Base-by-base conservation (phyloP, 495 filamentous ascomycete species). In the Penicillium salamii region DNA sequence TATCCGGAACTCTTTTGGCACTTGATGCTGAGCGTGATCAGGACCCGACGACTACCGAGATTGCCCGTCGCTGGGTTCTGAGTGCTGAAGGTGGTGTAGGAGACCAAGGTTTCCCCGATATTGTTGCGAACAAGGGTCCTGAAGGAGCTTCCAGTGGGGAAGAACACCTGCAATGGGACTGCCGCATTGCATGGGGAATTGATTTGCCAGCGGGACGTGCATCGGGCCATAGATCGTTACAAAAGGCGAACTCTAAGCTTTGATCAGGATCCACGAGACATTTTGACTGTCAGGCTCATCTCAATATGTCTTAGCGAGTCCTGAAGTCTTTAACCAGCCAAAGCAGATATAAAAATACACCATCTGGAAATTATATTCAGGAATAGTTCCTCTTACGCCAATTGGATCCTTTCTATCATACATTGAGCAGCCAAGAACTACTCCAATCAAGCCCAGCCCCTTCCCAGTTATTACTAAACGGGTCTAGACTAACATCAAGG, bases 11-110 rank as follows among this genome's bases (percentile, higher is more conserved):
- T 2, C 46, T 72, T 23, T 39, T 72, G 31, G 53, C 59, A 0
- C 42, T 69, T 1, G 69, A 72, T 58, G 57, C 66, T 5, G 54
- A 62, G 42, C 52, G 61, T 19, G 69, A 71, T 50, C 51, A 53
- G 7, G 59, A 71, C 36, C 38, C n/a, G 1, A 54, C 67, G 17
- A 63, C 59, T n/a, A 42, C 28, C 12, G 68, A 70, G 45, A 55
- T 70, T 5, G 61, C 65, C 9, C 54, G 55, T 9, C 59, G 68
- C 32, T 73, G 69, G 66, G 41, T 70, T 8, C 26, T 69, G 29
- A 40, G 42, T n/a, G 65, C 58, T 1, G 60, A 70, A 42, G 55
- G 59, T 6, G 59, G 66, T 1, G 63, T 67, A 12, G 67, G 65
- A n/a, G 62, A 68, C 31, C 62, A 60, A 20, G 60, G 60, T 0